Percentiles rank a stretch among this genome's conserved stretches.
Conservation (phyloP, 768 basidiomycete species). For the Suillus occidentalis region DNA sequence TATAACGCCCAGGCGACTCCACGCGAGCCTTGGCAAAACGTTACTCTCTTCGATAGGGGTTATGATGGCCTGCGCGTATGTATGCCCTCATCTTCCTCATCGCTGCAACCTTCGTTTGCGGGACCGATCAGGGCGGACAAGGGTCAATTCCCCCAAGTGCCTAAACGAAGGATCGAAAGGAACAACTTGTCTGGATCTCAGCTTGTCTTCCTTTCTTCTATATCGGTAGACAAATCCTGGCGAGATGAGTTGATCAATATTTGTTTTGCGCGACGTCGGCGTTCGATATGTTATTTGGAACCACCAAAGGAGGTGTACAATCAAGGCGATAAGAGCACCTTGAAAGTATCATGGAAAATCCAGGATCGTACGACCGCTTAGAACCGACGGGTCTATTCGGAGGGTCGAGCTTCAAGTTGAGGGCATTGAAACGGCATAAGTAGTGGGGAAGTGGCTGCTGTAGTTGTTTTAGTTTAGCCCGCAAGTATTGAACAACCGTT, state of each 20-base stretch:
- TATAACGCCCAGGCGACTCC: not conserved
- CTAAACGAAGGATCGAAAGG: not conserved
- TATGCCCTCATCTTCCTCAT: not conserved
- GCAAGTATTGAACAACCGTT: too few relatives aligned
- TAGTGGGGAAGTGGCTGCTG: not conserved
- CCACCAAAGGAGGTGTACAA: too few relatives aligned
- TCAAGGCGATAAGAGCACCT: too few relatives aligned
- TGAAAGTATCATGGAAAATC: too few relatives aligned
- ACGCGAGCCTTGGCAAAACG: not conserved
- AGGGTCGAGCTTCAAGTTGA: too few relatives aligned
- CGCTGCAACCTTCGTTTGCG: not conserved
- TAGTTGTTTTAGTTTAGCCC: not conserved
- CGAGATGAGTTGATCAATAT: not conserved
- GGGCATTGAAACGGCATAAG: not conserved
- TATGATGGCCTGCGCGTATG: not conserved
- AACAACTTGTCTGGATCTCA: not conserved
- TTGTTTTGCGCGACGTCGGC: not conserved
- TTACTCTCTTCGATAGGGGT: not conserved
- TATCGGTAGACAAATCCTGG: not conserved
- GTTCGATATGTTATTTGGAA: too few relatives aligned
- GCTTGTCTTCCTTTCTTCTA: not conserved
- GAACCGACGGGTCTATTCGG: too few relatives aligned
- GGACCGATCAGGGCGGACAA: not conserved
- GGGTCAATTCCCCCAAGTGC: not conserved
- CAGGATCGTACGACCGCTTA: too few relatives aligned